Evolutionary conservation across 2,329 filamentous ascomycete genomes (phyloP).

Genomic region (Dothistroma septosporum): DNA sequence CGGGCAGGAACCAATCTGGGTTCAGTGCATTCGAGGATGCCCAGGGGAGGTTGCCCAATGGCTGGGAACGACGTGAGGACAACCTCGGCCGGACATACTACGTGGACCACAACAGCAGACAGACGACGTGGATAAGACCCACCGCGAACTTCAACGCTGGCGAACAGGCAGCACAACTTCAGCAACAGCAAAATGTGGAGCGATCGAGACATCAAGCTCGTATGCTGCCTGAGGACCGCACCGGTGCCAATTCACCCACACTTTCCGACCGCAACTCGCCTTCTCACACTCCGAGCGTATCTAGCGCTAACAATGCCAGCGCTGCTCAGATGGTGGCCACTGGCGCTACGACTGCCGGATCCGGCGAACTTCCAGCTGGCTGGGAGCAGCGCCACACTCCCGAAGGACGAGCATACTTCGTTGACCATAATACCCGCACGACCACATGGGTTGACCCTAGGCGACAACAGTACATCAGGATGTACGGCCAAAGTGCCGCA

Average conservation of each 20-base stretch:
- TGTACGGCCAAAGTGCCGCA: slow-evolving; percentile 85
- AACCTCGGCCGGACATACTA: slow-evolving; percentile 95
- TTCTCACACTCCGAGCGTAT: slow-evolving; percentile 32
- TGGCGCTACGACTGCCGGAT: slow-evolving; percentile 87
- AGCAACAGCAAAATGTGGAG: slow-evolving; percentile 89
- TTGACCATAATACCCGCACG: slow-evolving; percentile 96
- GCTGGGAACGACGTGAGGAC: slow-evolving; percentile 95
- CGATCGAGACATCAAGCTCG: slow-evolving; percentile 91
- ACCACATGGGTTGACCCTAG: slow-evolving; percentile 98
- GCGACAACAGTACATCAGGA: slow-evolving; percentile 94
- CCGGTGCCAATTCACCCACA: slow-evolving; percentile 86
- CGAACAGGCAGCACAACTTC: slow-evolving; percentile 72
- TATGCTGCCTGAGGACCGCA: slow-evolving; percentile 91
- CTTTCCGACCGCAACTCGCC: slow-evolving; percentile 46
- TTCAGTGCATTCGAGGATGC: slow-evolving; percentile 94
- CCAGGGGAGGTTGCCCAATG: slow-evolving; percentile 85
- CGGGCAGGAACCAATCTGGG: slow-evolving; percentile 41
- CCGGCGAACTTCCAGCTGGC: slow-evolving; percentile 86
- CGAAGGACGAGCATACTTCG: slow-evolving; percentile 92
- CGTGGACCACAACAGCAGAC: slow-evolving; percentile 94
- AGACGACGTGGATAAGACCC: slow-evolving; percentile 93
- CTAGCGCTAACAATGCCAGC: slow-evolving; percentile 38
- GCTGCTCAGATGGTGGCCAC: slow-evolving; percentile 87
- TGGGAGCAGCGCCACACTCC: slow-evolving; percentile 97
- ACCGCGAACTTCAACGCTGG: slow-evolving; percentile 71